Conservation (phyloP, 2,329 filamentous ascomycete species). For the Alternaria infectoria region DNA sequence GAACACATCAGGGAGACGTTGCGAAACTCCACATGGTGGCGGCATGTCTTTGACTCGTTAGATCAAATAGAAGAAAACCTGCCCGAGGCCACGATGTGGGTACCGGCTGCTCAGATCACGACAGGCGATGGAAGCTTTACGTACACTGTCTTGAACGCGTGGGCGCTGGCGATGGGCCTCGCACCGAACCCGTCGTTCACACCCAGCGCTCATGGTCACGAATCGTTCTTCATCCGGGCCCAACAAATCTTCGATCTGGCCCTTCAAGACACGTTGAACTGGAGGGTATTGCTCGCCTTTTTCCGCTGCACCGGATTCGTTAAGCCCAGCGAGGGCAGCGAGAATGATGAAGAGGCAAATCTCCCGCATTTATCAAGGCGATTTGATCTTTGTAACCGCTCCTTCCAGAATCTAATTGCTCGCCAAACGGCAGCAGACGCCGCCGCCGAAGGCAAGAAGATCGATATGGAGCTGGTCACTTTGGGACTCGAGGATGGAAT, state of each 20-base stretch:
- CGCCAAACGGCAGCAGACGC: neutral
- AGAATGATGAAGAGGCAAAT: neutral
- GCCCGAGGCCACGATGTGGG: constrained; percentile 1
- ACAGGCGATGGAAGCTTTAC: neutral
- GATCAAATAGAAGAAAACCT: neutral
- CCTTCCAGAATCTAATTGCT: neutral
- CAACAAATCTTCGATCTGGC: constrained; percentile 11
- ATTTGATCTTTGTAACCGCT: constrained; percentile 7
- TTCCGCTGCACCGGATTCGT: constrained; percentile 9
- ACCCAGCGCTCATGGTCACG: neutral
- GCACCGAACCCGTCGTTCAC: constrained; percentile 8
- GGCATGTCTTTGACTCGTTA: neutral
- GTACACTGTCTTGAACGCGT: constrained; percentile 22
- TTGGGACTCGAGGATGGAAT: neutral
- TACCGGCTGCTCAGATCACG: constrained; percentile 4
- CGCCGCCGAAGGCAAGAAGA: neutral
- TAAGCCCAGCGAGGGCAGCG: neutral
- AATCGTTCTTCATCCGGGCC: constrained; percentile 8
- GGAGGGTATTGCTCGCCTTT: constrained; percentile 18
- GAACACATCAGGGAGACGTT: neutral
- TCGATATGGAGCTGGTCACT: neutral
- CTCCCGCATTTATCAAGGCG: neutral
- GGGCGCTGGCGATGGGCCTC: constrained; percentile 26
- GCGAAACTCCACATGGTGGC: neutral
- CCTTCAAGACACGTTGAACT: constrained; percentile 7